Evolutionary conservation across 305 asterid genomes (phyloP).

Genomic region (Fraxinus sp.): DNA sequence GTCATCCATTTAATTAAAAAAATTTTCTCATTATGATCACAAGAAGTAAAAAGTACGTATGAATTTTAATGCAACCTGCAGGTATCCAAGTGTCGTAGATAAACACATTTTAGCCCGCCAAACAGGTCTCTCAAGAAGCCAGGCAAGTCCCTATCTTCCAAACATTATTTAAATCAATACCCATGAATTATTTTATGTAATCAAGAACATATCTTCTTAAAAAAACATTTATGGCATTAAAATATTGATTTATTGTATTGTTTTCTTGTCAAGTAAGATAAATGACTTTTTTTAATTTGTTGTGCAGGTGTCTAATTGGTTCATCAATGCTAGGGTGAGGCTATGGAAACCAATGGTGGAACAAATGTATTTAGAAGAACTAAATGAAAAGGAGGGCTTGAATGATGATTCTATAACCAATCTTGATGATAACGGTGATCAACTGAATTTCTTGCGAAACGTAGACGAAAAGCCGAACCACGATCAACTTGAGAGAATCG

Average conservation of each 20-base stretch:
- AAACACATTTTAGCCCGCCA: conserved; percentile 95
- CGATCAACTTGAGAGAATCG: conserved; percentile 58
- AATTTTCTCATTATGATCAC: neutral
- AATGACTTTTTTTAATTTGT: neutral
- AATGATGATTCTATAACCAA: neutral
- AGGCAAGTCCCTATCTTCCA: conserved; percentile 61
- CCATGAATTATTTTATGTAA: conserved; percentile 24
- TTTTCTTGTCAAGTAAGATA: conserved; percentile 27
- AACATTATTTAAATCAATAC: conserved; percentile 19
- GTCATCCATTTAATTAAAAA: neutral
- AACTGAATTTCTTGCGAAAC: conserved; percentile 19
- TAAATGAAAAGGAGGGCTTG: conserved; percentile 39
- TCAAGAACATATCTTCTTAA: conserved; percentile 35
- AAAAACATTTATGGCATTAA: conserved; percentile 16
- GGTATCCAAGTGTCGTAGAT: conserved; percentile 98
- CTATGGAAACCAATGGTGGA: conserved; percentile 97
- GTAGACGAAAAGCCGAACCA: conserved; percentile 72
- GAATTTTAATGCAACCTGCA: conserved; percentile 29
- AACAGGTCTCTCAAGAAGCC: conserved; percentile 99
- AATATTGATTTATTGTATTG: conserved; percentile 15
- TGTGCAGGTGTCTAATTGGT: conserved; percentile 81
- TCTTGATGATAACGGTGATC: neutral
- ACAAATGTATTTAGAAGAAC: conserved; percentile 79
- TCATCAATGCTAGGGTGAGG: conserved; percentile 82
- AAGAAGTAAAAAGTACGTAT: neutral